A percentile compares a stretch with the other conserved stretches of the same genome.
Conservation (phyloP, 805 yeast species). For the Kodamaea leandrae region DNA sequence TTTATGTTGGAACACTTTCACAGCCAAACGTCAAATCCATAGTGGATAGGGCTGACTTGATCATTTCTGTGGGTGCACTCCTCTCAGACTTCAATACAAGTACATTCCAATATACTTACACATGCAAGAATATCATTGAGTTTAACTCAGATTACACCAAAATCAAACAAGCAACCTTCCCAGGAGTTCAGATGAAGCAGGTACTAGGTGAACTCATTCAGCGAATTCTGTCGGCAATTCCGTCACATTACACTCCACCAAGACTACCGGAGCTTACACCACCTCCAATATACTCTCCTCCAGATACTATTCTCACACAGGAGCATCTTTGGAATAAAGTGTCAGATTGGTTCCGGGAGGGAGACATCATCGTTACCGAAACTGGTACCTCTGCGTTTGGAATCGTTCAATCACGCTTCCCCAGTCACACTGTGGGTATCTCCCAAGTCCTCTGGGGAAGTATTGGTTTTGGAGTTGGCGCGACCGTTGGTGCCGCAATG, state of each 20-base stretch:
- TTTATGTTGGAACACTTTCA: slow-evolving; percentile 24
- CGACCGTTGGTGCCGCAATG: slow-evolving; percentile 29
- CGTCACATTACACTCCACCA: slow-evolving; percentile 6
- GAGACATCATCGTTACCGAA: slow-evolving; percentile 28
- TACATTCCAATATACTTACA: slow-evolving; percentile 20
- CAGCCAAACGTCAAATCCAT: slow-evolving; percentile 20
- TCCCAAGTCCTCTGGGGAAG: slow-evolving; percentile 31
- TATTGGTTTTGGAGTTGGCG: slow-evolving; percentile 28
- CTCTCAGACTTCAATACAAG: slow-evolving; percentile 25
- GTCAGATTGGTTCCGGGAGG: slow-evolving; percentile 25
- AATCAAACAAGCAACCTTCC: slow-evolving; percentile 17
- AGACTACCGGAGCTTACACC: background rate
- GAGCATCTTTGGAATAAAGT: slow-evolving; percentile 26
- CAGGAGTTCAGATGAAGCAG: slow-evolving; percentile 21
- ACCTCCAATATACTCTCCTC: background rate
- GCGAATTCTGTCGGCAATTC: slow-evolving; percentile 1
- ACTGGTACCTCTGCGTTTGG: slow-evolving; percentile 31
- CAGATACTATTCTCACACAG: slow-evolving; percentile 17
- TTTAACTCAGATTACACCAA: slow-evolving; percentile 23
- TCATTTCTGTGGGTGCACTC: slow-evolving; percentile 23
- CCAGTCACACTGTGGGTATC: slow-evolving; percentile 23
- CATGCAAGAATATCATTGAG: slow-evolving; percentile 22
- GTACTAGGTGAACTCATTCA: slow-evolving; percentile 14
- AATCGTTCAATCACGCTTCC: slow-evolving; percentile 25
- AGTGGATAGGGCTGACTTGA: slow-evolving; percentile 22